Evolutionary conservation across 768 basidiomycete genomes (phyloP), one percentile per base, ranked within the genome.

Genomic region (Naematelia encephala): DNA sequence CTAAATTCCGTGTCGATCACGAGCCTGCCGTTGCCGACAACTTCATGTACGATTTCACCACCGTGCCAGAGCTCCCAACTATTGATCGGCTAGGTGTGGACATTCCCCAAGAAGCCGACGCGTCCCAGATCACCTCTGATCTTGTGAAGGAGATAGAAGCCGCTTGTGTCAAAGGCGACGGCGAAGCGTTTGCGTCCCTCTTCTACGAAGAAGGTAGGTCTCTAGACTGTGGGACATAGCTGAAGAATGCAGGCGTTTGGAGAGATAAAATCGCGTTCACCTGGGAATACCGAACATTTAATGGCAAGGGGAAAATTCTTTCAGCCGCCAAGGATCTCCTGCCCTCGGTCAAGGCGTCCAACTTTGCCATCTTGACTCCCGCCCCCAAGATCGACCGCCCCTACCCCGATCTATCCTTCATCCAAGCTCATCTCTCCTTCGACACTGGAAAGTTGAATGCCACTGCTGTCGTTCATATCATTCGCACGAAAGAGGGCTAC

Each of bases 211-310:
- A 62, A 47, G 66, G 66, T 64, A 25, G 49, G 59, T 51, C 10
- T 0, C 28, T n/a, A 2, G 1, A 12, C 47, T 22, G 16, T 11
- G 19, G 3, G 3, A 2, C 12, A 27, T 21, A 21, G 4, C 23
- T 1, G 21, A 42, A 46, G 4, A 23, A 5, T 4, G 11, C 49
- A 65, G 63, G 64, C 52, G 60, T 82, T 58, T 86, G 85, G 86
- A 77, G 84, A 12, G 85, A 86, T 62, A 78, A 82, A 52, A 80
- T 85, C n/a, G 80, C 83, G 0, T 78, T 86, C 54, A 86, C 85
- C 16, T 86, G 84, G 84, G 80, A 84, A 58, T 82, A 85, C 49
- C 82, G 84, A 39, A 83, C 84, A 5, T 82, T 86, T 66, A 79
- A 81, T 61, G 80, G 82, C 12, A 73, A 64, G 34, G 21, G 66